These are phyloP conservation scores for Kwoniella shivajii DNA, from an alignment of 1,284 basidiomycete genomes.

Conservation along the genomic window DNA sequence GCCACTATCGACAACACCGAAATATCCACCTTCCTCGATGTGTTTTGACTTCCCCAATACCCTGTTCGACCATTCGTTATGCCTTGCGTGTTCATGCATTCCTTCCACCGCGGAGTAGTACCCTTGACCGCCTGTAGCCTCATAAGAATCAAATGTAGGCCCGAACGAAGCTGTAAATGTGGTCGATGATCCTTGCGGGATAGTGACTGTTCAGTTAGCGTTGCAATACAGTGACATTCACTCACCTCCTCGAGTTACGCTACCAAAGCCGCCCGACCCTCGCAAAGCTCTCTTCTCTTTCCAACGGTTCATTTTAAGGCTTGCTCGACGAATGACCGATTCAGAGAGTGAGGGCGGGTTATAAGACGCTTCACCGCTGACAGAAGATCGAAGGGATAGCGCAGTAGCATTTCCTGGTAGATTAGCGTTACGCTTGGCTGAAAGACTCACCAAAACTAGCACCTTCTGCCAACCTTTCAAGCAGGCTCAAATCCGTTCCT, in stretches of 20 bases:
- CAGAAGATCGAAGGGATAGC: constrained; percentile 32
- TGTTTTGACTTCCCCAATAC: not conserved
- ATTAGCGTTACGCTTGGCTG: constrained; percentile 8
- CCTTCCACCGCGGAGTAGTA: constrained; percentile 39
- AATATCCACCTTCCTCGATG: constrained; percentile 7
- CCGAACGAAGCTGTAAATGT: constrained; percentile 43
- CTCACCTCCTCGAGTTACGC: constrained; percentile 32
- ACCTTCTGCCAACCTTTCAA: constrained; percentile 28
- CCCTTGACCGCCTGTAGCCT: constrained; percentile 31
- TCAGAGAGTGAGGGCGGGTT: constrained; percentile 29
- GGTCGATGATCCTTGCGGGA: constrained; percentile 7
- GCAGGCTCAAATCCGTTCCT: constrained; percentile 1
- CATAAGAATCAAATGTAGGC: constrained; percentile 41
- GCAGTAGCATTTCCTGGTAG: constrained; percentile 37
- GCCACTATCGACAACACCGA: not conserved
- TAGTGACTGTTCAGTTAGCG: constrained; percentile 17
- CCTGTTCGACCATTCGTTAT: constrained; percentile 23
- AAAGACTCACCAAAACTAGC: constrained; percentile 39
- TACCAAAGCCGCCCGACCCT: constrained; percentile 33
- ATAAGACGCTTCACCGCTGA: constrained; percentile 5
- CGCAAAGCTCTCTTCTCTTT: constrained; percentile 29
- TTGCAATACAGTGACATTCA: not conserved
- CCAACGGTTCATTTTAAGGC: constrained; percentile 44
- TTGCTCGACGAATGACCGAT: constrained; percentile 37
- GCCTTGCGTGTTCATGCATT: constrained; percentile 42